Evolutionary conservation across 2,329 filamentous ascomycete genomes (phyloP).

Genomic region (Didymella lethalis): DNA sequence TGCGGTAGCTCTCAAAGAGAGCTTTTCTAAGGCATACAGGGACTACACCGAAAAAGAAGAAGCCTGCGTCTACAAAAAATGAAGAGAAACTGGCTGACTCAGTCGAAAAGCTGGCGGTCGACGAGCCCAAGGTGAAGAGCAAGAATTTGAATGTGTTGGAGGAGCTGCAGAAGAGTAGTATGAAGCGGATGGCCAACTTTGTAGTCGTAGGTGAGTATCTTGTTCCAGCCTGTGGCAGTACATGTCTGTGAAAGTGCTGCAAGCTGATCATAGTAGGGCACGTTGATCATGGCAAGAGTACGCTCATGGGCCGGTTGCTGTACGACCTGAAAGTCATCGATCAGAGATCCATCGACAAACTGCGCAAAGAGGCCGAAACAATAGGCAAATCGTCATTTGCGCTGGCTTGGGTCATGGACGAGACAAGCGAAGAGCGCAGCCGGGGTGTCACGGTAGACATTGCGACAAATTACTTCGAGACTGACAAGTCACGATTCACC

Average conservation of each 20-base stretch:
- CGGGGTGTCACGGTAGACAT: constrained; percentile 97
- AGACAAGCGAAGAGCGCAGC: constrained; percentile 85
- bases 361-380: constrained; percentile 85
- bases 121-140: constrained; percentile 64
- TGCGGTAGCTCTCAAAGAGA: constrained; percentile 9
- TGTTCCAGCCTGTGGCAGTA: not conserved
- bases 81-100: constrained; percentile 54
- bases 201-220: constrained; percentile 81
- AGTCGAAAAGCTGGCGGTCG: constrained; percentile 58
- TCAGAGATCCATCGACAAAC: constrained; percentile 85
- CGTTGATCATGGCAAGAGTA: constrained; percentile 97
- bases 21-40: constrained; percentile 37
- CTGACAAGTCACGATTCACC: constrained; percentile 84
- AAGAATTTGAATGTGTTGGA: constrained; percentile 86
- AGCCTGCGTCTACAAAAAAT: constrained; percentile 20
- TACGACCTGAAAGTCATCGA: constrained; percentile 89
- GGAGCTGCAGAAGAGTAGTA: constrained; percentile 77
- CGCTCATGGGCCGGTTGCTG: constrained; percentile 92
- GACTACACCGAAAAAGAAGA: constrained; percentile 41
- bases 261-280: constrained; percentile 67
- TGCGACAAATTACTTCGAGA: constrained; percentile 93
- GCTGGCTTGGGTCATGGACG: constrained; percentile 95
- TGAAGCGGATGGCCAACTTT: constrained; percentile 86
- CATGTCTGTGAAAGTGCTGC: not conserved
- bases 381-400: constrained; percentile 96